Evolutionary conservation across 805 yeast genomes (phyloP).

Genomic region (Cyberlindnera subsufficiens): DNA sequence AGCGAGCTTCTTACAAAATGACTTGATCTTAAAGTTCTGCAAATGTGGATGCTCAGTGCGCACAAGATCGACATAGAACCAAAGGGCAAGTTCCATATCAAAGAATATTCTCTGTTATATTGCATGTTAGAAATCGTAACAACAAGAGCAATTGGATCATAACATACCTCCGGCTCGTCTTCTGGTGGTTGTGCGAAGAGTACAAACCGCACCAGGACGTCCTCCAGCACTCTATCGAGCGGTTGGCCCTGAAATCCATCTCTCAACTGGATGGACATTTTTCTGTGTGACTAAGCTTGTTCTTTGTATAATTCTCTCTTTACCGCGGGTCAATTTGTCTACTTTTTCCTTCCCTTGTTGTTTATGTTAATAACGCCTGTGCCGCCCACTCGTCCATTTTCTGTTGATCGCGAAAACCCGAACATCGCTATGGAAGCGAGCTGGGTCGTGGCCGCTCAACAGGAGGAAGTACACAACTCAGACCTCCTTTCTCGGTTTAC

Average conservation of each 20-base stretch:
- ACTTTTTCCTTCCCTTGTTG: neutral
- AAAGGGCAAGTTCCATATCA: conserved; percentile 96
- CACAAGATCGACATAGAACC: conserved; percentile 90
- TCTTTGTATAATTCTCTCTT: neutral
- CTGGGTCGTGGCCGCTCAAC: neutral
- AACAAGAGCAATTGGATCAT: conserved; percentile 9
- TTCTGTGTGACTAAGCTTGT: conserved; percentile 1
- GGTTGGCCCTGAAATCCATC: conserved; percentile 56
- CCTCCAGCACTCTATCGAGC: conserved; percentile 73
- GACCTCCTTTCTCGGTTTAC: too few relatives aligned
- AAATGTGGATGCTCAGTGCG: conserved; percentile 65
- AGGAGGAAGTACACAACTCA: neutral
- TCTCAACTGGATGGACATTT: conserved; percentile 56
- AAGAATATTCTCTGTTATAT: conserved; percentile 61
- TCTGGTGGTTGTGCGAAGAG: conserved; percentile 49
- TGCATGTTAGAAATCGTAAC: conserved; percentile 16
- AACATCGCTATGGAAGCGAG: too few relatives aligned
- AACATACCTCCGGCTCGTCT: conserved; percentile 28
- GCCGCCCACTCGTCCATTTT: neutral
- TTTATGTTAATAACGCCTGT: neutral
- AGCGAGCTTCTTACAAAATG: conserved; percentile 63
- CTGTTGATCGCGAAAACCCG: too few relatives aligned
- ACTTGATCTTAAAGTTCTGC: conserved; percentile 73
- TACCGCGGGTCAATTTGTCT: neutral
- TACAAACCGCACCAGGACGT: conserved; percentile 81